phyloP scores from a whole-genome alignment of 2,329 filamentous ascomycete genomes.

The Pseudocercospora fijiensis region DNA sequence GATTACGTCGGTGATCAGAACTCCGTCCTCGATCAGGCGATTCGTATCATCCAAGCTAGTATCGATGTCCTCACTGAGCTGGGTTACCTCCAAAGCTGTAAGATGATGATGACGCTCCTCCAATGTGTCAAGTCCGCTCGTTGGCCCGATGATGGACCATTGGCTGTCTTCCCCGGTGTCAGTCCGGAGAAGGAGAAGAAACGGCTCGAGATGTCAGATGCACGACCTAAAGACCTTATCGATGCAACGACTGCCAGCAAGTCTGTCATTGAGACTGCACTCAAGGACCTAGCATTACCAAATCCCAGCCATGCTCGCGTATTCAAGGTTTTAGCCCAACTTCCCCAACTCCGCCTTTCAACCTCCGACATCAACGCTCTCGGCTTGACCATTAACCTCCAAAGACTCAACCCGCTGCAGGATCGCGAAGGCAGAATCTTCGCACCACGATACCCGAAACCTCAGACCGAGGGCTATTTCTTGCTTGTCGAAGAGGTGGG shows the following conservation, averaged over 20 bases:
- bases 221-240: slow-evolving; percentile 39
- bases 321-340: slow-evolving; percentile 59
- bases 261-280: slow-evolving; percentile 34
- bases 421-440: slow-evolving; percentile 73
- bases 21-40: slow-evolving; percentile 86
- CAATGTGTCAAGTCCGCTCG: slow-evolving; percentile 90
- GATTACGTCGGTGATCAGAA: slow-evolving; percentile 96
- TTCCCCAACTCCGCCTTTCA: slow-evolving; percentile 68
- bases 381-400: slow-evolving; percentile 63
- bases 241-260: slow-evolving; percentile 42
- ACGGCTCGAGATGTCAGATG: slow-evolving; percentile 41
- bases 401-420: slow-evolving; percentile 64
- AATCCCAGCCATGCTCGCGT: slow-evolving; percentile 49
- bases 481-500: slow-evolving; percentile 68
- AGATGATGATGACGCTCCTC: slow-evolving; percentile 79
- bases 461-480: slow-evolving; percentile 93
- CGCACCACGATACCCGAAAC: slow-evolving; percentile 87
- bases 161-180: slow-evolving; percentile 77
- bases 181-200: slow-evolving; percentile 47
- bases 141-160: slow-evolving; percentile 80
- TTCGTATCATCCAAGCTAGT: slow-evolving; percentile 92
- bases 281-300: slow-evolving; percentile 56
- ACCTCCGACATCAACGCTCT: slow-evolving; percentile 61
- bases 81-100: slow-evolving; percentile 73
- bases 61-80: slow-evolving; percentile 92